Conservation (phyloP, 164 flowering plant genomes). For the Magnolia kwangsiensis region DNA sequence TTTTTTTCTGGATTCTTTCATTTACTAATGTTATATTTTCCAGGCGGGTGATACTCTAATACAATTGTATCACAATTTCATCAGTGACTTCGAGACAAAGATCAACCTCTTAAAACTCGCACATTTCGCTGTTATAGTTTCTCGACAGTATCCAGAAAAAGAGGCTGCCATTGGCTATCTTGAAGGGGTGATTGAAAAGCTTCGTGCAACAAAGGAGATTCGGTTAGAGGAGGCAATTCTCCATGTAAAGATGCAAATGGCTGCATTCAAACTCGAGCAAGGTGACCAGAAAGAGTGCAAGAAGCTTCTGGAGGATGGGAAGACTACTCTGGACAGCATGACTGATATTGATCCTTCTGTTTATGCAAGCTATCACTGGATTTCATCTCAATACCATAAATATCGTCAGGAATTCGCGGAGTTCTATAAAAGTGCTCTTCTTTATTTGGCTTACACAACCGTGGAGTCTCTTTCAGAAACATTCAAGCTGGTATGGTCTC, state of each 20-base stretch:
- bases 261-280: conserved; percentile 60
- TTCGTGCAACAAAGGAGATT: conserved; percentile 59
- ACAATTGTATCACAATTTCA: conserved; percentile 87
- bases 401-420: conserved; percentile 81
- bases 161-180: conserved; percentile 85
- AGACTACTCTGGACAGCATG: conserved; percentile 86
- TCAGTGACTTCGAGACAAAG: conserved; percentile 93
- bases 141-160: conserved; percentile 79
- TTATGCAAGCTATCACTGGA: conserved; percentile 88
- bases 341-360: conserved; percentile 98
- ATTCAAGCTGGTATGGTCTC: conserved; percentile 72
- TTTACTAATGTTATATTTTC: conserved; percentile 10
- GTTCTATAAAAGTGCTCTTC: conserved; percentile 85
- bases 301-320: conserved; percentile 84
- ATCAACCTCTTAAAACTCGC: conserved; percentile 98
- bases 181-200: conserved; percentile 82
- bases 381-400: conserved; percentile 81
- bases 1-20: too few species aligned
- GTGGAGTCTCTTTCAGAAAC: conserved; percentile 91
- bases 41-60: conserved; percentile 94
- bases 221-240: conserved; percentile 87
- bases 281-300: conserved; percentile 87
- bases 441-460: conserved; percentile 90
- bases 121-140: conserved; percentile 88
- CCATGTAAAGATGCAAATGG: conserved; percentile 86